phyloP scores from a whole-genome alignment of 2,329 filamentous ascomycete species.

The Cercospora zeina region DNA sequence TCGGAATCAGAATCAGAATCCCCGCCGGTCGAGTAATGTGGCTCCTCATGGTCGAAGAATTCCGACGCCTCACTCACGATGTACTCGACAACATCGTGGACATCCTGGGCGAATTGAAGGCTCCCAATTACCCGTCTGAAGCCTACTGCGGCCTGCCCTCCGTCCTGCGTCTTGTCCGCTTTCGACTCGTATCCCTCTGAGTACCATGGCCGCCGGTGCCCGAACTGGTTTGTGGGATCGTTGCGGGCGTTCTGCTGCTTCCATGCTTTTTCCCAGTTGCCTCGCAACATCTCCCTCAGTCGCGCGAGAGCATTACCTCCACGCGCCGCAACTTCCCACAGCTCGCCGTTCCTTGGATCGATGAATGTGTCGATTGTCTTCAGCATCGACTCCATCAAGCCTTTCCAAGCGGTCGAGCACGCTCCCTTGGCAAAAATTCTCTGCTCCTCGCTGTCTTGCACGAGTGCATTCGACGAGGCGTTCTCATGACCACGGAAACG shows the following conservation, averaged over 20 bases:
- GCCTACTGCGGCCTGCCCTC: neutral
- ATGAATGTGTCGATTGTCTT: neutral
- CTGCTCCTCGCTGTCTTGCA: neutral
- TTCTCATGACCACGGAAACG: neutral
- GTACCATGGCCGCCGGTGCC: neutral
- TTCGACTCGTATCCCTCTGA: neutral
- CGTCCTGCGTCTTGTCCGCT: neutral
- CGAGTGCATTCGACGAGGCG: neutral
- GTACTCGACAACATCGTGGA: neutral
- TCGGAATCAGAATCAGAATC: neutral
- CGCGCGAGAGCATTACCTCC: neutral
- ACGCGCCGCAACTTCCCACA: neutral
- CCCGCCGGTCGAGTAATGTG: neutral
- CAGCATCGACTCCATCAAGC: constrained; percentile 1
- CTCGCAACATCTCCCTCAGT: neutral
- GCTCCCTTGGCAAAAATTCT: neutral
- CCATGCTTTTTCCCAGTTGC: neutral
- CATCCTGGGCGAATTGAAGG: neutral
- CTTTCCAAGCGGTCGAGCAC: constrained; percentile 4
- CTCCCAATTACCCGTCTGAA: too few species aligned
- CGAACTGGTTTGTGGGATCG: neutral
- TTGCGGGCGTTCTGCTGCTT: neutral
- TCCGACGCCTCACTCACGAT: neutral
- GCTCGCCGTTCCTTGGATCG: neutral
- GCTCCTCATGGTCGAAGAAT: neutral